Evolutionary conservation across 2,329 filamentous ascomycete genomes (phyloP), one percentile per base, ranked within the genome.

Genomic region (Scedosporium aurantiacum): DNA sequence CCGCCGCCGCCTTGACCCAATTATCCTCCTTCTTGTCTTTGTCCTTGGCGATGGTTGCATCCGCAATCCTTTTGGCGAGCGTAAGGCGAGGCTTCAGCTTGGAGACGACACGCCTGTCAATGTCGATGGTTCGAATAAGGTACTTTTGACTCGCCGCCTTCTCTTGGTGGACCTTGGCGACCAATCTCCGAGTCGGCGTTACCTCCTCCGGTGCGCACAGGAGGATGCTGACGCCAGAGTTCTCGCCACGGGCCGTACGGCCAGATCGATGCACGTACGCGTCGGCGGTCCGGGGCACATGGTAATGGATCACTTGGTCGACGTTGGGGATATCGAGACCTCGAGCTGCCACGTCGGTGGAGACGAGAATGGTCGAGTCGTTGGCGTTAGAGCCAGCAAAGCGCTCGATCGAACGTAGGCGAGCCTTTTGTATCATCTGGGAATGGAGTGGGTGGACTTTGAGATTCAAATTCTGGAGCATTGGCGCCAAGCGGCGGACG

Each of bases 181-280:
- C 87, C 0, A 99, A 82, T 18, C 93, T 82, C 6, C 90, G 83
- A 3, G 93, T 93, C 0, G 91, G 89, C 2, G 86, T 82, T 1
- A 96, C 91, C 76, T 99, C 94, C 63, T 97, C 93, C 0, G 94
- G 93, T 0, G 88, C 86, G 70, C 94, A 97, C 60, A 99, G 85
- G 4, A 99, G 78, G 62, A 99, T 86, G 68, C 90, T 96, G 41
- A 89, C 83, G 43, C 94, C 94, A 0, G 82, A 83, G 12, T 83
- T 83, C 21, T 87, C 83, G 2, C 89, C 93, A 69, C 94, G 90
- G 1, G 94, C 94, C 1, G 94, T 97, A 65, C 94, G 89, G 12
- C 94, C 94, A 1, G 94, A 97, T 25, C 94, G 87, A 71, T 99
- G 94, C 14, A 99, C 92, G 70, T 99, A 99, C 57, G 88, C 88